These are phyloP conservation scores for Kwoniella sp. DNA, from an alignment of 768 basidiomycete genomes.

Conservation along the genomic window DNA sequence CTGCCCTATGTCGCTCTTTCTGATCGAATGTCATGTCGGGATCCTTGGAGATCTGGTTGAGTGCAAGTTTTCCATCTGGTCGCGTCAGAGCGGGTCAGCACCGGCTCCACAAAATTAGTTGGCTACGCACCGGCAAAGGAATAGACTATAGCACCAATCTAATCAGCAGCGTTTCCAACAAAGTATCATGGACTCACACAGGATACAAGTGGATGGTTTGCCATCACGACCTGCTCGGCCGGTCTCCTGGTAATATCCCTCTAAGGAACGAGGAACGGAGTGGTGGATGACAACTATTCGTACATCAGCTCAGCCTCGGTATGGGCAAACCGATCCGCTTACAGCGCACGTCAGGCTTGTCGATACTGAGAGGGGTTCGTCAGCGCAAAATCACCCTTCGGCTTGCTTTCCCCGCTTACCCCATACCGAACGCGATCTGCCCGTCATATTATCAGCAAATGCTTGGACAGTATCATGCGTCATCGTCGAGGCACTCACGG, in stretches of 20 bases:
- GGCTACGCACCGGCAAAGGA: constrained; percentile 49
- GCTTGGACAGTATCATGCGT: background rate
- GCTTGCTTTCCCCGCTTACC: constrained; percentile 47
- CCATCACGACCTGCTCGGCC: constrained; percentile 95
- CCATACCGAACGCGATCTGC: constrained; percentile 96
- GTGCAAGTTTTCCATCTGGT: constrained; percentile 58
- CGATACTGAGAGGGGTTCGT: constrained; percentile 29
- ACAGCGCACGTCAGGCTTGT: constrained; percentile 49
- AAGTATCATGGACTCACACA: constrained; percentile 59
- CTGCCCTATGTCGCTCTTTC: constrained; percentile 64
- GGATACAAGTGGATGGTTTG: constrained; percentile 71
- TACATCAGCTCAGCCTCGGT: background rate
- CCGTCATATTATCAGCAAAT: too few species aligned
- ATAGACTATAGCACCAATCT: constrained; percentile 58
- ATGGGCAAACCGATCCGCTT: background rate
- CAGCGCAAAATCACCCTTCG: background rate
- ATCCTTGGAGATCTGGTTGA: constrained; percentile 60
- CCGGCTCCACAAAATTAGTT: too few species aligned
- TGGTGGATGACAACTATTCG: constrained; percentile 69
- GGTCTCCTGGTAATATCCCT: constrained; percentile 93
- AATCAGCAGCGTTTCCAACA: background rate
- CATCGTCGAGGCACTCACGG: constrained; percentile 55
- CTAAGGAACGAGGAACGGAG: constrained; percentile 73
- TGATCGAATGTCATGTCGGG: constrained; percentile 57
- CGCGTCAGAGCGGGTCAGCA: background rate